Conservation (phyloP, 148 eudicot species). For the Rhododendron vialii region DNA sequence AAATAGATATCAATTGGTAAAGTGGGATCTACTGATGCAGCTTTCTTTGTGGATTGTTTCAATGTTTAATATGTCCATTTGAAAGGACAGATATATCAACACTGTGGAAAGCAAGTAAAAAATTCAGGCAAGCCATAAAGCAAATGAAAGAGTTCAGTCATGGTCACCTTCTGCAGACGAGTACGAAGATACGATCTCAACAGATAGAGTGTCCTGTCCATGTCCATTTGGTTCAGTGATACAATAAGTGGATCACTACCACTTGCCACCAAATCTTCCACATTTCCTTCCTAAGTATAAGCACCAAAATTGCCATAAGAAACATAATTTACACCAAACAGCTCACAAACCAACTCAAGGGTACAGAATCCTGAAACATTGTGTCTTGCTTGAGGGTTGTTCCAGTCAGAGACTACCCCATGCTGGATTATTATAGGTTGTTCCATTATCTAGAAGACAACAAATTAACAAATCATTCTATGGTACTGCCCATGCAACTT, state of each 20-base stretch:
- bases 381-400: background rate
- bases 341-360: background rate
- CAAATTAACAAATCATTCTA: background rate
- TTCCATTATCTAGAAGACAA: background rate
- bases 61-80: background rate
- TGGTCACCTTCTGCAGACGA: constrained; percentile 79
- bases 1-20: background rate
- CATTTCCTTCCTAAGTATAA: constrained; percentile 59
- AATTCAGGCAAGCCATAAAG: background rate
- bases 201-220: constrained; percentile 72
- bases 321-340: constrained; percentile 6
- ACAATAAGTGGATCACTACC: constrained; percentile 75
- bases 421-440: background rate
- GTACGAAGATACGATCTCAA: constrained; percentile 78
- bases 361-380: background rate
- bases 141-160: background rate
- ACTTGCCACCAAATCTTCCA: constrained; percentile 50
- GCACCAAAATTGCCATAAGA: background rate
- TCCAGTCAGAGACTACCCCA: background rate
- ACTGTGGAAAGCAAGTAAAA: background rate
- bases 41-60: background rate
- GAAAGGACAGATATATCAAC: background rate
- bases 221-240: constrained; percentile 89
- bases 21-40: background rate
- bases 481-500: background rate